These are phyloP conservation scores for Aspergillus diversus DNA, from an alignment of 495 filamentous ascomycete genomes.

Conservation along the genomic window DNA sequence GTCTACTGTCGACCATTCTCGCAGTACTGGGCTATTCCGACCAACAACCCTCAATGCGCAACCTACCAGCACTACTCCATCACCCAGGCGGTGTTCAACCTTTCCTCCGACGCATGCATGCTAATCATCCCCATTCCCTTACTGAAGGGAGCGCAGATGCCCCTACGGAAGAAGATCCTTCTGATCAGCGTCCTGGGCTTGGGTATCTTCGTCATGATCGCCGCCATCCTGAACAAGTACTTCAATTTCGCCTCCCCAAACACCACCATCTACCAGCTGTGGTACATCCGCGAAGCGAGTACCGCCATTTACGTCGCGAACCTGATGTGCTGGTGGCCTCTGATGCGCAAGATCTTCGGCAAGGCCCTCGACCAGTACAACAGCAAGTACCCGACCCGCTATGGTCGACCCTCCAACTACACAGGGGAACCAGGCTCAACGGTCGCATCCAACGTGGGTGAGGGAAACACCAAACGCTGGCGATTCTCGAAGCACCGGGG, in stretches of 20 bases:
- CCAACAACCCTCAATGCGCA: constrained; percentile 37
- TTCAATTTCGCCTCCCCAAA: constrained; percentile 64
- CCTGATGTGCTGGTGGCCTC: constrained; percentile 64
- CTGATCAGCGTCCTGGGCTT: constrained; percentile 54
- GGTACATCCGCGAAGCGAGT: constrained; percentile 68
- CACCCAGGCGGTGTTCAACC: constrained; percentile 67
- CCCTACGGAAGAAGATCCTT: constrained; percentile 53
- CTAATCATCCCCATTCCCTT: constrained; percentile 64
- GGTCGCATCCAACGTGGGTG: neutral
- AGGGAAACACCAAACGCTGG: too few species aligned
- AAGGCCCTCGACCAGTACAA: constrained; percentile 40
- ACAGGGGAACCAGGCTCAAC: too few species aligned
- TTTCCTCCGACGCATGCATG: constrained; percentile 66
- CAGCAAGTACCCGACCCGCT: constrained; percentile 26
- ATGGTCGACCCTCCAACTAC: constrained; percentile 1
- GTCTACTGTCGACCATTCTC: constrained; percentile 66
- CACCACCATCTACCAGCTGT: constrained; percentile 53
- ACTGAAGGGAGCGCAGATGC: constrained; percentile 56
- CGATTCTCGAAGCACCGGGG: too few species aligned
- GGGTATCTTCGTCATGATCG: constrained; percentile 66
- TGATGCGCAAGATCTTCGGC: constrained; percentile 57
- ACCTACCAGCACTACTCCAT: constrained; percentile 60
- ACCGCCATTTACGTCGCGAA: constrained; percentile 67
- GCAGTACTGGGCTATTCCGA: constrained; percentile 62
- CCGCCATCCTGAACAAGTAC: constrained; percentile 67